phyloP scores from a whole-genome alignment of 768 basidiomycete species.

The Kwoniella bestiolae region DNA sequence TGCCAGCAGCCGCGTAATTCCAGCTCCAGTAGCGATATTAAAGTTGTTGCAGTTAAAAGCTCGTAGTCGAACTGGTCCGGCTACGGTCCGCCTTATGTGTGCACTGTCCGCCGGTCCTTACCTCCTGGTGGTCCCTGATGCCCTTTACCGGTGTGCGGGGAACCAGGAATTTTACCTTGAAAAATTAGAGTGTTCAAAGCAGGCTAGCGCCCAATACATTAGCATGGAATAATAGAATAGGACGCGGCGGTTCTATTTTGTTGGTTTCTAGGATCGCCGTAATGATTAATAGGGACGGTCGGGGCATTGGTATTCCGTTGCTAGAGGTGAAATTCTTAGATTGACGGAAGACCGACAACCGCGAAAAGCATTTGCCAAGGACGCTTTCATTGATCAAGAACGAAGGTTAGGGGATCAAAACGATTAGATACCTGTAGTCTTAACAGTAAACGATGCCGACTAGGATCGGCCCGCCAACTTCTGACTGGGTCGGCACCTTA shows the following conservation, averaged over 20 bases:
- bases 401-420: slow-evolving; percentile 83
- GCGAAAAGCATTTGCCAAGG: slow-evolving; percentile 85
- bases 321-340: slow-evolving; percentile 87
- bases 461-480: slow-evolving; percentile 73
- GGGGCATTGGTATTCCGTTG: slow-evolving; percentile 79
- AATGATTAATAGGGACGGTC: slow-evolving; percentile 81
- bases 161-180: slow-evolving; percentile 82
- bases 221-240: slow-evolving; percentile 83
- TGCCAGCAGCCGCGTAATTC: slow-evolving; percentile 59
- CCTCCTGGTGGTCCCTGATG: slow-evolving; percentile 74
- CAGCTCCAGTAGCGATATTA: slow-evolving; percentile 60
- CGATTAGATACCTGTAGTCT: slow-evolving; percentile 83
- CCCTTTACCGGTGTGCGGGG: slow-evolving; percentile 71
- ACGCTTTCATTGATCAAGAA: slow-evolving; percentile 86
- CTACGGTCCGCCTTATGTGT: slow-evolving; percentile 67
- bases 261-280: slow-evolving; percentile 80
- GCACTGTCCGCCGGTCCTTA: slow-evolving; percentile 71
- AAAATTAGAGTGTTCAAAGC: slow-evolving; percentile 83
- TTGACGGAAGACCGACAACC: slow-evolving; percentile 77
- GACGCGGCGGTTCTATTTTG: slow-evolving; percentile 80
- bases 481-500: slow-evolving; percentile 78
- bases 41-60: slow-evolving; percentile 62
- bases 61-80: slow-evolving; percentile 61
- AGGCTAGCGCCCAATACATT: slow-evolving; percentile 76
- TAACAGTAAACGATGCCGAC: slow-evolving; percentile 83